Base-by-base conservation (phyloP, 2,329 filamentous ascomycete genomes). In the Pseudogymnoascus sp. region DNA sequence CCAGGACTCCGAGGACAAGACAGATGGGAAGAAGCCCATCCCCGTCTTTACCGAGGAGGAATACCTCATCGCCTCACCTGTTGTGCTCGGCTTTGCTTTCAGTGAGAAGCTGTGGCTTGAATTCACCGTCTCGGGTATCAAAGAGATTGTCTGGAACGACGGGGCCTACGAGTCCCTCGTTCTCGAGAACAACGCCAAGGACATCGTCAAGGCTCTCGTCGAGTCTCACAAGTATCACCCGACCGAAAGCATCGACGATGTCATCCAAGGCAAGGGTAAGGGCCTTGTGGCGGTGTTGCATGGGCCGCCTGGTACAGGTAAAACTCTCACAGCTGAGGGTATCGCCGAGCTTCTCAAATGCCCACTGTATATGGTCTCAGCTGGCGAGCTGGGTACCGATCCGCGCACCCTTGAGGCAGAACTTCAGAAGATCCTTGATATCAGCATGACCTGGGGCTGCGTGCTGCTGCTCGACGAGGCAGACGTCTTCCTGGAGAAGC, bases 31-130 rank as follows among this genome's bases (percentile, higher is more conserved):
- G 40, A 75, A 75, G 62, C 68, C 68, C 14, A 66, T 73, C 3
- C 81, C 81, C 1, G 79, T 83, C 18, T 93, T 95, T 73, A 89
- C 83, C 0, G 90, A 95, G 59, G 91, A 96, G 66, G 90, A 96
- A 68, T 88, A 95, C 23, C 79, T 96, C 5, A 88, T 96, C 59
- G 87, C 91, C 1, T 93, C 90, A 1, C 89, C 92, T 0, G 87
- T 96, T 0, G 90, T 96, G 0, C 82, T 96, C 1, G 93, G 92
- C 0, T 96, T 96, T 70, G 85, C 90, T 0, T 96, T 96, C 73
- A 86, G 85, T 0, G 91, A 96, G 75, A 96, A 96, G 76, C 80
- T 91, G 8, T 97, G 92, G 93, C 82, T 96, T 0, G 91, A 96
- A 73, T 91, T 96, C 70, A 87, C 86, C 0, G 87, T 97, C 18